Evolutionary conservation across 345 rosid species (phyloP).

Genomic region (Luvunga scandens): DNA sequence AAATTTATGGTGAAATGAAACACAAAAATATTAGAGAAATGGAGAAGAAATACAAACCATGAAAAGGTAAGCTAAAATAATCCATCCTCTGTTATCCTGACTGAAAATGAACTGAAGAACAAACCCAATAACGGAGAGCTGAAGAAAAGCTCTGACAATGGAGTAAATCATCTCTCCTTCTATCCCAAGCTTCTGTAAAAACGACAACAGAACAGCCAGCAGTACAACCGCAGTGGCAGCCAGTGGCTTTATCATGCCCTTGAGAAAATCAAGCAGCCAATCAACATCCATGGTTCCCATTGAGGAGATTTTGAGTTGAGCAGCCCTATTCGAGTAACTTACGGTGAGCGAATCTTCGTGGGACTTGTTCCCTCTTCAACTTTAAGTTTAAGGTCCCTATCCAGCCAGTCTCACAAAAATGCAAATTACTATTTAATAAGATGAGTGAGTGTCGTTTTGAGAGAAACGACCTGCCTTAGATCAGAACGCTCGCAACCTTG

Average conservation of each 20-base stretch:
- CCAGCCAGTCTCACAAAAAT: background rate
- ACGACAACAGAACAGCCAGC: constrained; percentile 62
- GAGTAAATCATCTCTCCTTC: constrained; percentile 76
- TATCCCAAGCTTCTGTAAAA: constrained; percentile 55
- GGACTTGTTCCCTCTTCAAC: too few relatives aligned
- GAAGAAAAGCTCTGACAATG: constrained; percentile 69
- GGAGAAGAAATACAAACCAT: constrained; percentile 38
- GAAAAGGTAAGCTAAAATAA: constrained; percentile 81
- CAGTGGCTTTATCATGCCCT: constrained; percentile 80
- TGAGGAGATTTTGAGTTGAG: background rate
- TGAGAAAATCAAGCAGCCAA: constrained; percentile 57
- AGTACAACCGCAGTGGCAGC: constrained; percentile 71
- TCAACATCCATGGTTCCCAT: constrained; percentile 29
- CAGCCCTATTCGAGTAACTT: too few relatives aligned
- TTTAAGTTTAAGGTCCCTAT: too few relatives aligned
- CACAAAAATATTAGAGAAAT: background rate
- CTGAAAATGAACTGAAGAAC: constrained; percentile 84
- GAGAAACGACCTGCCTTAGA: constrained; percentile 31
- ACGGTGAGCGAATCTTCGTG: too few relatives aligned
- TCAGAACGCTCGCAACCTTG: background rate
- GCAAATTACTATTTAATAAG: background rate
- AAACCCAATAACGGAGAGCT: constrained; percentile 79
- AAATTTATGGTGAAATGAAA: background rate
- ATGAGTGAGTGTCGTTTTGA: background rate
- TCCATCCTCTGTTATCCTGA: constrained; percentile 55